These are phyloP conservation scores for Fusarium kyushuense DNA, from an alignment of 2,329 filamentous ascomycete genomes.

Conservation along the genomic window DNA sequence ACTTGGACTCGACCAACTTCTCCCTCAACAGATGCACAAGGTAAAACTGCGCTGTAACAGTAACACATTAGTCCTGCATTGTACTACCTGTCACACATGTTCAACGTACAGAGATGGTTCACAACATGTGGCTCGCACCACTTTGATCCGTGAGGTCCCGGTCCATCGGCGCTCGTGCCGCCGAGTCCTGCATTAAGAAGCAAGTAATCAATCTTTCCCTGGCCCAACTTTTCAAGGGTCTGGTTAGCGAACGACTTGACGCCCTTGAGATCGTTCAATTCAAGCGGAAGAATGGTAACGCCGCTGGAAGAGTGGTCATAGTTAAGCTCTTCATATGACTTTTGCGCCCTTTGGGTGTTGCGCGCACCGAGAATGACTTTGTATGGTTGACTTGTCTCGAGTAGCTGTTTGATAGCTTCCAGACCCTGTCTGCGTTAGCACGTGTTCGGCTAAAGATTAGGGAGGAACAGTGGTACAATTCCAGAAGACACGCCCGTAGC, in stretches of 20 bases:
- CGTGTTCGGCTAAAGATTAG: neutral
- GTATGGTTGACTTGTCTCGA: conserved; percentile 59
- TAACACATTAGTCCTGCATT: conserved; percentile 14
- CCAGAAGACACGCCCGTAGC: conserved; percentile 65
- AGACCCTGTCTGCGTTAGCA: conserved; percentile 57
- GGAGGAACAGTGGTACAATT: conserved; percentile 53
- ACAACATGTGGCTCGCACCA: conserved; percentile 65
- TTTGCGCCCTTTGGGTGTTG: conserved; percentile 56
- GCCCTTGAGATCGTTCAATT: conserved; percentile 59
- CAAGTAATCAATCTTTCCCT: conserved; percentile 60
- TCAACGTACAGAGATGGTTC: conserved; percentile 62
- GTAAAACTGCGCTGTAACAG: conserved; percentile 63
- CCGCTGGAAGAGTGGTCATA: conserved; percentile 57
- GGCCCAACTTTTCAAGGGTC: conserved; percentile 57
- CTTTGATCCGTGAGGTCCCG: conserved; percentile 56
- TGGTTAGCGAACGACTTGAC: conserved; percentile 62
- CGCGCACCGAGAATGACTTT: conserved; percentile 63
- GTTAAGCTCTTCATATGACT: conserved; percentile 57
- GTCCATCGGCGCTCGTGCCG: conserved; percentile 52
- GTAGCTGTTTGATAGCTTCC: conserved; percentile 65
- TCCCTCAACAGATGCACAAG: conserved; percentile 62
- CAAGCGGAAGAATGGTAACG: conserved; percentile 61
- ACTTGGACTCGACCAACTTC: conserved; percentile 60
- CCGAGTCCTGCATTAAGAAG: conserved; percentile 63
- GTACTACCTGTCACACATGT: neutral